Percentiles rank a stretch among this genome's conserved stretches.
Evolutionary conservation across 1,284 basidiomycete genomes (phyloP).

Genomic region (Termitomyces sp.): DNA sequence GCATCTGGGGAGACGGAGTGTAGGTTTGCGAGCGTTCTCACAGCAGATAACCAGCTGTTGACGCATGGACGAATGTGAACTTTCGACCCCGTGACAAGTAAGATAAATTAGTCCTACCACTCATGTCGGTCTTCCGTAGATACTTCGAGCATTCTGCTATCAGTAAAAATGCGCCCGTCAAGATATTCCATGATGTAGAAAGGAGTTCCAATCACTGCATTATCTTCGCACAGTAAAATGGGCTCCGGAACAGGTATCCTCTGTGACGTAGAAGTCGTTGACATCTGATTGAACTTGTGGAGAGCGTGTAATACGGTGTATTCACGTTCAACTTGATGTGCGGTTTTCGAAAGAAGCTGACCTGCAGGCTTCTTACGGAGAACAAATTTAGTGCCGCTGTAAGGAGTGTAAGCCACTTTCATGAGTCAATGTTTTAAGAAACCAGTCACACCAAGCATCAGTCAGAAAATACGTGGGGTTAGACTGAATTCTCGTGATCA

Average conservation of each 20-base stretch:
- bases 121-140: slow-evolving; percentile 56
- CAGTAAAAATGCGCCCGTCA: slow-evolving; percentile 89
- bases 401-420: neutral
- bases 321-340: slow-evolving; percentile 93
- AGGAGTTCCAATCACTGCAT: slow-evolving; percentile 73
- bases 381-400: slow-evolving; percentile 67
- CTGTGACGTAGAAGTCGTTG: slow-evolving; percentile 42
- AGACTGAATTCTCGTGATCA: slow-evolving; percentile 45
- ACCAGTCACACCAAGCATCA: slow-evolving; percentile 51
- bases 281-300: slow-evolving; percentile 63
- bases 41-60: slow-evolving; percentile 71
- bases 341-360: slow-evolving; percentile 79
- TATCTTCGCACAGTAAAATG: slow-evolving; percentile 79
- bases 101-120: slow-evolving; percentile 44
- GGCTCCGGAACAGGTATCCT: slow-evolving; percentile 85
- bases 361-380: slow-evolving; percentile 94
- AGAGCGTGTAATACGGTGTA: slow-evolving; percentile 78
- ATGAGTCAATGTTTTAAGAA: neutral
- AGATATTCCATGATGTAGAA: slow-evolving; percentile 98
- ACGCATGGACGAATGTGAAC: slow-evolving; percentile 23
- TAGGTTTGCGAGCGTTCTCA: slow-evolving; percentile 71
- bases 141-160: slow-evolving; percentile 73
- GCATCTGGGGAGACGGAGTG: slow-evolving; percentile 65
- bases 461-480: slow-evolving; percentile 94
- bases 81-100: neutral